Conservation (phyloP, 768 basidiomycete species). For the Mycena pura region DNA sequence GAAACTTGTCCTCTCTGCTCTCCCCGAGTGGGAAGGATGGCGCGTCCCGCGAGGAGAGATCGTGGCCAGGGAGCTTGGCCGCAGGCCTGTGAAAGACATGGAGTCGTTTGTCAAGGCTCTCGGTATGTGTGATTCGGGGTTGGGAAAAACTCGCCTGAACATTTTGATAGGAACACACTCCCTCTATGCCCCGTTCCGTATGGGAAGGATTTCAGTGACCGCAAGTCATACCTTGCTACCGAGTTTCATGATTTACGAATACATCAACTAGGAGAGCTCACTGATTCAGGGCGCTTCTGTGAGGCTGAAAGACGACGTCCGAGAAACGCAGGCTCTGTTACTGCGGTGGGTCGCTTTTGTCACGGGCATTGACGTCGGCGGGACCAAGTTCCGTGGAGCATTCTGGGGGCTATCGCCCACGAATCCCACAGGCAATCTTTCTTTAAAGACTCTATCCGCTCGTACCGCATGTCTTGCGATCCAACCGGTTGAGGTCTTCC, state of each 20-base stretch:
- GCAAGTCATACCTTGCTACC: not conserved
- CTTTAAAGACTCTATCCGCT: not conserved
- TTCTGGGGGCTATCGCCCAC: not conserved
- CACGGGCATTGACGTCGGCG: not conserved
- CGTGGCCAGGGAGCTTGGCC: not conserved
- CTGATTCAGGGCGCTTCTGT: slow-evolving; percentile 19
- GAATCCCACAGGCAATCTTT: not conserved
- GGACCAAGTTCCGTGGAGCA: not conserved
- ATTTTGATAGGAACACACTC: not conserved
- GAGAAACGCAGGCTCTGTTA: not conserved
- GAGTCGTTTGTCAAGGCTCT: not conserved
- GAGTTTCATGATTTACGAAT: not conserved
- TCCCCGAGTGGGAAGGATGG: slow-evolving; percentile 15
- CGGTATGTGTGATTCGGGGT: not conserved
- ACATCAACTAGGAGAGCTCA: slow-evolving; percentile 4
- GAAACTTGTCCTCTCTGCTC: slow-evolving; percentile 3
- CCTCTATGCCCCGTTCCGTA: slow-evolving; percentile 9
- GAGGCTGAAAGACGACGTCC: slow-evolving; percentile 3
- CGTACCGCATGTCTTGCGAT: slow-evolving; percentile 12
- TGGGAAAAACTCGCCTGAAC: not conserved
- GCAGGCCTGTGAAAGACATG: not conserved
- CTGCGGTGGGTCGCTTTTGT: not conserved
- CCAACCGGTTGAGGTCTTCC: slow-evolving; percentile 13
- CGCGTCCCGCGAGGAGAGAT: not conserved
- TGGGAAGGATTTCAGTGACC: slow-evolving; percentile 10